Evolutionary conservation across 345 rosid genomes (phyloP).

Genomic region (Gossypium sturtianum): DNA sequence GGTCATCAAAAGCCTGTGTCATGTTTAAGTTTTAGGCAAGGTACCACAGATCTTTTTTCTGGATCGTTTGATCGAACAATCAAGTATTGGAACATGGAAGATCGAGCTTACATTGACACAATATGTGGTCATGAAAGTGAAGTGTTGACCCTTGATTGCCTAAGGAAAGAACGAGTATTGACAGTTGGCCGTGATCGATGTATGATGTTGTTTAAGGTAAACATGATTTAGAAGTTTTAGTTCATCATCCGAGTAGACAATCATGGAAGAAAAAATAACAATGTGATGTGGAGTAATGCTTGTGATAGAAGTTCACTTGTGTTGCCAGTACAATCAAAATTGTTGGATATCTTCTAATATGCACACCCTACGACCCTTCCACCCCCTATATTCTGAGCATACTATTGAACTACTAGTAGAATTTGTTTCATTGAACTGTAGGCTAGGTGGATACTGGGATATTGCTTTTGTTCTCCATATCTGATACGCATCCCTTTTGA

Average conservation of each 20-base stretch:
- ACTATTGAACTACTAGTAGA: neutral
- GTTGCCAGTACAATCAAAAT: neutral
- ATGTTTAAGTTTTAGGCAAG: conserved; percentile 78
- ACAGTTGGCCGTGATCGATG: conserved; percentile 85
- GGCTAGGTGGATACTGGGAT: neutral
- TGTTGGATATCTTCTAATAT: neutral
- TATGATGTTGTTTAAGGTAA: conserved; percentile 54
- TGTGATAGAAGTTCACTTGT: neutral
- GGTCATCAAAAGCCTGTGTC: conserved; percentile 90
- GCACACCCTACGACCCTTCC: neutral
- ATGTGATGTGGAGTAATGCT: neutral
- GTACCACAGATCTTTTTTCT: conserved; percentile 83
- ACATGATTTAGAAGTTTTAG: neutral
- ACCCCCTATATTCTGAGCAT: neutral
- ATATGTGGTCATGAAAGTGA: conserved; percentile 86
- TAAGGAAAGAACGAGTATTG: conserved; percentile 73
- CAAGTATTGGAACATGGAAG: conserved; percentile 89
- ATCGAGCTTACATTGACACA: conserved; percentile 71
- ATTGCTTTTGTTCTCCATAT: neutral
- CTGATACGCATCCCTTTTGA: conserved; percentile 2
- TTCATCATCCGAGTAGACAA: neutral
- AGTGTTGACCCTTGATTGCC: conserved; percentile 60
- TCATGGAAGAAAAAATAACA: neutral
- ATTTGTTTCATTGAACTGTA: neutral
- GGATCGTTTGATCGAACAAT: conserved; percentile 96